Percentiles rank a stretch among this genome's conserved stretches.
phyloP scores from a whole-genome alignment of 1,139 yeast genomes.

The Taphrina deformans region DNA sequence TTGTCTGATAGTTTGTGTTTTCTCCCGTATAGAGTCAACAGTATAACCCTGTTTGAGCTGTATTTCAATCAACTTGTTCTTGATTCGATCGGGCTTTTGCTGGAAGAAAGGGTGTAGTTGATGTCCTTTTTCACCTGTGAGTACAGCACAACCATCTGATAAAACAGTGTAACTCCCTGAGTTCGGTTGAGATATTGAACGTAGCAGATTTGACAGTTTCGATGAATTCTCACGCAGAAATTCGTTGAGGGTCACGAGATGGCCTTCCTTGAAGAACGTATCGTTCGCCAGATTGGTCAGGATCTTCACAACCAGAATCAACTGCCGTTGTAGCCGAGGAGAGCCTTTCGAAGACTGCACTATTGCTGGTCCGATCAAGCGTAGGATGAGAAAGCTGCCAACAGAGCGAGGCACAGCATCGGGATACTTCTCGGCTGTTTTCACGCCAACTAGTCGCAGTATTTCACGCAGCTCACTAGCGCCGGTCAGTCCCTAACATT shows the following conservation, averaged over 20 bases:
- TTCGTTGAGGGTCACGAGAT: slow-evolving; percentile 8
- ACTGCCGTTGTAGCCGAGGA: slow-evolving; percentile 13
- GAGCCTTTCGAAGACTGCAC: not conserved
- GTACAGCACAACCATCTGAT: no score
- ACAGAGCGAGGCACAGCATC: slow-evolving; percentile 9
- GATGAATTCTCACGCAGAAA: not conserved
- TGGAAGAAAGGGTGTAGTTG: not conserved
- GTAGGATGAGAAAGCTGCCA: slow-evolving; percentile 15
- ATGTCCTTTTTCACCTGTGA: not conserved
- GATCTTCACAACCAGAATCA: slow-evolving; percentile 16
- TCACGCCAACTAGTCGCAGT: not conserved
- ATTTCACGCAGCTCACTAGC: not conserved
- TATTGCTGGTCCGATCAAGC: slow-evolving; percentile 21
- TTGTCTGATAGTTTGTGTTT: not conserved
- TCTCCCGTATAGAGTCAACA: not conserved
- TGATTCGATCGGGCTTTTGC: not conserved
- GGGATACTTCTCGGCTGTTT: slow-evolving; percentile 19
- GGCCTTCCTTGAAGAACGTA: slow-evolving; percentile 21
- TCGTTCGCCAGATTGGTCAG: slow-evolving; percentile 26
- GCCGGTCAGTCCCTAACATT: no score
- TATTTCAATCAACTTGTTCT: slow-evolving; percentile 4
- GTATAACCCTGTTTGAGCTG: not conserved
- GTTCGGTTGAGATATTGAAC: not conserved
- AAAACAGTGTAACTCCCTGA: not conserved
- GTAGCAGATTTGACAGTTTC: not conserved